Percentiles rank a stretch among this genome's conserved stretches.
These are phyloP conservation scores for Cladosporium sp. DNA, from an alignment of 2,329 filamentous ascomycete genomes.

Conservation along the genomic window DNA sequence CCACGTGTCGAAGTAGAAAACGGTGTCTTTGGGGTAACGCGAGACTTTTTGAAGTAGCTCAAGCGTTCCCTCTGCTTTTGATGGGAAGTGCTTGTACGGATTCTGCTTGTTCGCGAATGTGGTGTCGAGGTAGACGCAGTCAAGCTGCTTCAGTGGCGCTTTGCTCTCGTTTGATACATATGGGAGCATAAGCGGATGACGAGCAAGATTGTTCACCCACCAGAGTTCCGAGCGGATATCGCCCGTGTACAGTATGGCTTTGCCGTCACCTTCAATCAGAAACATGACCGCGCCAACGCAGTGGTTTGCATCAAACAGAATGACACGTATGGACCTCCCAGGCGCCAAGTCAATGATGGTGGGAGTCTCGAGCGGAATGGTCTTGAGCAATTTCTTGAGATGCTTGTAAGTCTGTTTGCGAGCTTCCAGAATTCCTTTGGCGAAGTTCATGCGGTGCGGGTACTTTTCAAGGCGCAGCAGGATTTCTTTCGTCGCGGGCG, in stretches of 20 bases:
- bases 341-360: constrained; percentile 73
- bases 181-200: constrained; percentile 72
- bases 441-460: constrained; percentile 78
- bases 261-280: constrained; percentile 71
- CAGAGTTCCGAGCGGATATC: constrained; percentile 84
- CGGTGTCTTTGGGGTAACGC: constrained; percentile 68
- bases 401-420: constrained; percentile 74
- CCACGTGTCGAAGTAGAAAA: constrained; percentile 86
- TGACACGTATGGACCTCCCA: constrained; percentile 70
- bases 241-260: constrained; percentile 81
- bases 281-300: constrained; percentile 93
- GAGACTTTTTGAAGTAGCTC: constrained; percentile 71
- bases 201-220: constrained; percentile 74
- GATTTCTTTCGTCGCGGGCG: constrained; percentile 75
- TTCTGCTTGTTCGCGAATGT: constrained; percentile 64
- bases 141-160: constrained; percentile 62
- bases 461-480: constrained; percentile 77
- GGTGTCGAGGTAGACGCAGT: constrained; percentile 87
- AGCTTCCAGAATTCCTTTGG: constrained; percentile 72
- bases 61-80: constrained; percentile 71
- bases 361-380: constrained; percentile 79
- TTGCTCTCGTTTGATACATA: constrained; percentile 48
- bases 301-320: constrained; percentile 87
- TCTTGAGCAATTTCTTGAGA: constrained; percentile 70
- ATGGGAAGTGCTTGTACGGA: constrained; percentile 54